Conservation (phyloP, 371 early-diverging fungal genomes). For the Circinella umbellata region DNA sequence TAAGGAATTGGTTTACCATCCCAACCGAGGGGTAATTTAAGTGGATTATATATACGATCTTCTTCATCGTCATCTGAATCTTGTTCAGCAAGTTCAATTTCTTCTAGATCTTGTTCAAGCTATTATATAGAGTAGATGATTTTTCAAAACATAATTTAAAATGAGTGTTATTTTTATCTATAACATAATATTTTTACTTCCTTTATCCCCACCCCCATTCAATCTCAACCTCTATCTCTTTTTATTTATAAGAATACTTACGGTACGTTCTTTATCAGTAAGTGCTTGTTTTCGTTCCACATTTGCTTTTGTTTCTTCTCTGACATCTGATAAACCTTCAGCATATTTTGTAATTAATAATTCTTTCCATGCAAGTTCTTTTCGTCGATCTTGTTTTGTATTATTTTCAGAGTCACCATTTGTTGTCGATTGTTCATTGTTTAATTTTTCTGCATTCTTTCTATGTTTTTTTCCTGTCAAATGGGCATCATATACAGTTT, state of each 20-base stretch:
- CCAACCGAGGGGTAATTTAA: conserved; percentile 97
- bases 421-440: conserved; percentile 20
- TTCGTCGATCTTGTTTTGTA: conserved; percentile 56
- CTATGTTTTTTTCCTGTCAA: conserved; percentile 89
- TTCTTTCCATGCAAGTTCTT: conserved; percentile 70
- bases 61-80: conserved; percentile 87
- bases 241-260: conserved; percentile 31
- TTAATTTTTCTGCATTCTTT: conserved; percentile 73
- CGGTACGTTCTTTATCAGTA: conserved; percentile 84
- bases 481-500: conserved; percentile 86
- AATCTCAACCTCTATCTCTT: no score
- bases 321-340: conserved; percentile 59
- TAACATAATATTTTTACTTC: no score
- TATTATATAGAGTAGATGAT: background rate
- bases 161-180: no score
- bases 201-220: no score
- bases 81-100: conserved; percentile 73
- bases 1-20: conserved; percentile 99
- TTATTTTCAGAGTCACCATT: conserved; percentile 20
- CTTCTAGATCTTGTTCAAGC: conserved; percentile 74
- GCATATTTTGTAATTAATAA: conserved; percentile 64
- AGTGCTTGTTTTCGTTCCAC: conserved; percentile 95
- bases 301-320: conserved; percentile 85
- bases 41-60: conserved; percentile 94
- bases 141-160: no score